Base-by-base conservation (phyloP, 2,329 filamentous ascomycete species). In the Talaromyces piceae region DNA sequence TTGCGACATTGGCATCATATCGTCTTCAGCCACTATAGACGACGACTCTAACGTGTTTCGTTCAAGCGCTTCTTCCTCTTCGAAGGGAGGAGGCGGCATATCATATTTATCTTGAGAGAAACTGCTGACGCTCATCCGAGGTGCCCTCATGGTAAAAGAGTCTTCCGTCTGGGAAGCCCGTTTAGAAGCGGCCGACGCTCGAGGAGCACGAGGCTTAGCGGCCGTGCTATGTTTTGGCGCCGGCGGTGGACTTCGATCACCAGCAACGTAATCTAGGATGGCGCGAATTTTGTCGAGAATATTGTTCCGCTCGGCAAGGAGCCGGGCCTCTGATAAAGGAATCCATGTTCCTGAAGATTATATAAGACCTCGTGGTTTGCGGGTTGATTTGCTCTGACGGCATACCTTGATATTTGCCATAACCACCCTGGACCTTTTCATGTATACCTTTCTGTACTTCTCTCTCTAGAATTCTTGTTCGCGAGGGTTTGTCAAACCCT, bases 371-470 rank as follows among this genome's bases (percentile, higher is more conserved):
- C 22, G 11, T 4, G 4, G 11, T 33, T 27, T 16, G 43, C 9
- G 53, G 33, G 47, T n/a, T 20, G 27, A 22, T 5, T 49, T 12
- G 30, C 13, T 26, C 12, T 11, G 41, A n/a, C 23, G n/a, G 18
- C 47, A n/a, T 64, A 88, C 87, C 91, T 75, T 98, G 93, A 61
- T 97, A 98, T 81, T 97, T 97, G 62, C 93, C 93, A 69, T 97
- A 97, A 13, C 93, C 93, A 58, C 91, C 93, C 67, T 98, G 93
- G 5, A 98, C 91, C 74, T 98, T 98, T 73, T 97, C 93, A 66
- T 98, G 93, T 4, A 87, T 79, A 41, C 94, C 91, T 69, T 95
- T 96, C 64, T 98, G 93, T 6, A 98, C 91, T 65, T 98, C 93
- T 58, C 93, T 82, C 73, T 98, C 93, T 4, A 98, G 79, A 52